Conservation (phyloP, 495 filamentous ascomycete genomes). For the Annulohypoxylon nitens region DNA sequence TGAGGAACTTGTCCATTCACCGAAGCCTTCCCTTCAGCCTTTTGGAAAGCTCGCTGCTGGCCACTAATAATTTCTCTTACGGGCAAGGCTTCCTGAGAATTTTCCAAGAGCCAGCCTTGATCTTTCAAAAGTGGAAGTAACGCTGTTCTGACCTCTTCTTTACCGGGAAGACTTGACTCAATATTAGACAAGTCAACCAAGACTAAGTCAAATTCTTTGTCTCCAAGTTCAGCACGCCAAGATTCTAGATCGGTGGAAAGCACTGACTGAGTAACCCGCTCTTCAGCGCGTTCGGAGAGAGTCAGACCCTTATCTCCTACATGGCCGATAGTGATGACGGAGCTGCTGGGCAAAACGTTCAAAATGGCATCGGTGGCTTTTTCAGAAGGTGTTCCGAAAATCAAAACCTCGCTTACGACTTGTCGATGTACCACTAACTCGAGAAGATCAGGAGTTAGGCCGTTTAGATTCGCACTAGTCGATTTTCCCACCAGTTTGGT, state of each 20-base stretch:
- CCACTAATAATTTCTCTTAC: no score
- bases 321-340: not conserved
- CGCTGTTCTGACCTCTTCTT: not conserved
- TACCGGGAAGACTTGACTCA: not conserved
- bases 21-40: no score
- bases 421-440: not conserved
- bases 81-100: no score
- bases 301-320: not conserved
- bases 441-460: not conserved
- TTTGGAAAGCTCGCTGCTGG: no score
- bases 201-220: not conserved
- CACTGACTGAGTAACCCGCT: not conserved
- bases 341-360: not conserved
- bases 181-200: not conserved
- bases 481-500: not conserved
- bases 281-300: not conserved
- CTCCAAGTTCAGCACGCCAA: not conserved
- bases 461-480: not conserved
- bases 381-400: not conserved
- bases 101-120: not conserved
- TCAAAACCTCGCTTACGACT: not conserved
- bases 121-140: not conserved
- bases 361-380: not conserved
- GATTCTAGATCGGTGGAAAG: not conserved
- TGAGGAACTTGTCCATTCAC: no score